Base-by-base conservation (phyloP, 2,329 filamentous ascomycete species). In the Sporothrix phasma region DNA sequence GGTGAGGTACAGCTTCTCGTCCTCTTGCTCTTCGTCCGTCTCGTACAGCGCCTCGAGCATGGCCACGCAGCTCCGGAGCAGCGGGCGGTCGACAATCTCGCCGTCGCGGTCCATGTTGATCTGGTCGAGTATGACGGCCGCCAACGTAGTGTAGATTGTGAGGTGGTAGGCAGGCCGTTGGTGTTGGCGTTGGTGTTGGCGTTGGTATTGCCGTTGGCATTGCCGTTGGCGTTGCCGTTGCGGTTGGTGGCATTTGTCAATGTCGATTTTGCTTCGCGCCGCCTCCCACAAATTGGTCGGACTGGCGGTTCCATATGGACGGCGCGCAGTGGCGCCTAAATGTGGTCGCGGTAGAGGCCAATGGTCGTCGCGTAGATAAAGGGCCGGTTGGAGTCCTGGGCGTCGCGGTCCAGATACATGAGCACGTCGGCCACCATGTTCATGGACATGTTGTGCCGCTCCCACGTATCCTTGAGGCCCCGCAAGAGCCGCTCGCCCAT, bases 321-420 rank as follows among this genome's bases (percentile, higher is more conserved):
- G 61, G 39, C 1, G 67, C n/a, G 68, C 13, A 69, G 54, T 10
- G 60, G 63, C 0, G 85, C 84, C 34, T 85, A 80, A 51, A 99
- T 89, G 69, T 92, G 81, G 69, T 97, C 90, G 43, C 93, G 86
- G 74, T 96, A 99, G 1, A 97, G 80, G 2, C 88, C 88, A 80
- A 99, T 96, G 2, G 90, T 87, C 10, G 88, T 85, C 15, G 88
- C 84, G 72, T 92, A 97, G 63, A 97, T 94, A 0, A 89, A 88
- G 0, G 90, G 87, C 5, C 85, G 82, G 66, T 86, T 84, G 5
- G 76, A 71, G 67, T 95, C 91, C 41, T 86, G 80, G 59, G 86
- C 88, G 71, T 89, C 87, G 59, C 92, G 88, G 73, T 99, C 93
- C 80, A 99, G 90, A 72, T 97, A 97, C 92, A 97, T 97, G 61